A percentile compares a stretch with the other conserved stretches of the same genome.
Evolutionary conservation across 2,329 filamentous ascomycete species (phyloP).

Genomic region (Botrytis deweyae): DNA sequence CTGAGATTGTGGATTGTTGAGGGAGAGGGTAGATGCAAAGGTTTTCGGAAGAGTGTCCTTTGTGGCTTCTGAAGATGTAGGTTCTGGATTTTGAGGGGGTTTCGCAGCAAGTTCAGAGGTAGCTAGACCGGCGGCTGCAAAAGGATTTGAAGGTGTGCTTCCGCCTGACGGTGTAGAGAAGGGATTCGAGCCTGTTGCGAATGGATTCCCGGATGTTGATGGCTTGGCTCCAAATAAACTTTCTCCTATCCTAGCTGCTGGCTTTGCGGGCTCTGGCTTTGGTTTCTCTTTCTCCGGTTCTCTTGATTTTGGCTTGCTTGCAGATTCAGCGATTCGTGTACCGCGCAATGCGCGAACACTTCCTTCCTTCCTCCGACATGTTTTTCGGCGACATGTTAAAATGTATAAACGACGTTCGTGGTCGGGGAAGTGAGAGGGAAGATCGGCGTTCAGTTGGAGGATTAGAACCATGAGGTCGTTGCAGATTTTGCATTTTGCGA

Average conservation of each 20-base stretch:
- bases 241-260: conserved; percentile 55
- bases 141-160: conserved; percentile 47
- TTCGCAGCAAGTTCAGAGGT: conserved; percentile 42
- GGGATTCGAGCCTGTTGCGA: conserved; percentile 56
- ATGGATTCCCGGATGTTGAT: conserved; percentile 50
- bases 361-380: conserved; percentile 78
- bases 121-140: conserved; percentile 40
- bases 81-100: conserved; percentile 41
- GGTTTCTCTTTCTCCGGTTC: conserved; percentile 34
- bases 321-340: conserved; percentile 49
- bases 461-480: conserved; percentile 79
- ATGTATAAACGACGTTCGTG: conserved; percentile 89
- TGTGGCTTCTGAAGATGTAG: conserved; percentile 8
- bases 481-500: conserved; percentile 86
- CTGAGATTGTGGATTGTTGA: conserved; percentile 54
- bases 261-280: conserved; percentile 31
- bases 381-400: conserved; percentile 74
- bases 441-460: conserved; percentile 85
- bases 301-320: conserved; percentile 10
- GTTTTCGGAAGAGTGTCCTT: conserved; percentile 52
- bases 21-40: conserved; percentile 73
- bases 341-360: conserved; percentile 76
- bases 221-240: conserved; percentile 67
- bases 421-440: conserved; percentile 80
- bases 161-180: conserved; percentile 61